Conservation (phyloP, 805 yeast species). For the Blastobotrys peoriensis region DNA sequence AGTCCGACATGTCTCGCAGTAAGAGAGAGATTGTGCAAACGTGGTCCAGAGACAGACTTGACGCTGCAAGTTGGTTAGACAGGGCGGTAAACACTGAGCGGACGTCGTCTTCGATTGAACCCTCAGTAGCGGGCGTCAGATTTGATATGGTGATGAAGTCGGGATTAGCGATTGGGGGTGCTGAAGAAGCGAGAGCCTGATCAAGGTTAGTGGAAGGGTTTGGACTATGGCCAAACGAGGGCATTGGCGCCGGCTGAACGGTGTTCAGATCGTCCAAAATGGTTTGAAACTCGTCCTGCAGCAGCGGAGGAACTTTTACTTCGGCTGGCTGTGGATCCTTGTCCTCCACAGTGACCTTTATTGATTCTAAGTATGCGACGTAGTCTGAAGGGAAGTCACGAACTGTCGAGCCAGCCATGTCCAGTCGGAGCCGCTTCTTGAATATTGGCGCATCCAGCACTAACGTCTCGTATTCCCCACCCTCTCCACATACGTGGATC, state of each 20-base stretch:
- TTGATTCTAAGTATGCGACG: conserved; percentile 54
- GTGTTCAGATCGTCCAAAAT: conserved; percentile 12
- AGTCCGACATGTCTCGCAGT: conserved; percentile 58
- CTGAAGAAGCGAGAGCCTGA: neutral
- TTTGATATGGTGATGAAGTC: neutral
- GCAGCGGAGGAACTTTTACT: conserved; percentile 21
- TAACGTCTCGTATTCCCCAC: conserved; percentile 94
- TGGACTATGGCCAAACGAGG: too few species aligned
- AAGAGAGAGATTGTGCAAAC: conserved; percentile 58
- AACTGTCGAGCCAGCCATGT: conserved; percentile 36
- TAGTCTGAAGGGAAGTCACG: conserved; percentile 52
- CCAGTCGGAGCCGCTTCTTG: conserved; percentile 42
- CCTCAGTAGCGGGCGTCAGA: neutral
- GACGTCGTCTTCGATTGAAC: conserved; percentile 14
- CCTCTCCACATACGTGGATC: conserved; percentile 96
- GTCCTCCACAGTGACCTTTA: conserved; percentile 45
- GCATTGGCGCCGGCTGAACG: neutral
- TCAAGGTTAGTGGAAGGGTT: too few species aligned
- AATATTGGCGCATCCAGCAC: conserved; percentile 90
- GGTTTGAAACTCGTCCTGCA: conserved; percentile 31
- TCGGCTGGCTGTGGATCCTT: conserved; percentile 18
- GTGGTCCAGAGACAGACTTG: conserved; percentile 27
- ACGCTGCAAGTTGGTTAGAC: neutral
- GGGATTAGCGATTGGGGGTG: neutral
- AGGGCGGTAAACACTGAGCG: conserved; percentile 13